Base-by-base conservation (phyloP, 306 rosid genomes). In the Vicia sativa region DNA sequence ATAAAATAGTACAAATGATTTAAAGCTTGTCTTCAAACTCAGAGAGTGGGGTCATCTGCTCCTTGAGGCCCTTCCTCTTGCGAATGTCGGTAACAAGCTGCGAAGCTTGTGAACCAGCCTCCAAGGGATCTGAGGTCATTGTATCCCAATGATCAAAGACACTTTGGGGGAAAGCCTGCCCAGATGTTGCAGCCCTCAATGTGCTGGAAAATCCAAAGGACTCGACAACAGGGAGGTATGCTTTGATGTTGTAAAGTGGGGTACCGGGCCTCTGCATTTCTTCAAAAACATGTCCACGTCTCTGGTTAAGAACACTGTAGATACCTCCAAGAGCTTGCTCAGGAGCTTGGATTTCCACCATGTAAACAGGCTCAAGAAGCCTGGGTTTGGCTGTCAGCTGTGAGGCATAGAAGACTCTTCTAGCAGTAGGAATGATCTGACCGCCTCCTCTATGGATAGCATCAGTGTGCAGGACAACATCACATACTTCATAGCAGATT, bases 21-120 rank as follows among this genome's bases (percentile, higher is more conserved):
- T 71, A 90, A 15, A 90, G 85, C 87, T 86, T 87, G 84, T 90
- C 96, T 74, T 87, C 95, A 7, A 14, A 87, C 43, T 91, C 95
- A 0, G 97, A 84, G 1, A 91, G 92, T 8, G 97, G 95, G 5
- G 92, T 91, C 86, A 86, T 86, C 77, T 86, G 89, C 69, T 84
- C 89, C 91, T 91, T 90, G 89, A 95, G 83, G 0, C 99, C 97
- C 88, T 90, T 93, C 87, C 99, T 93, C 89, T 86, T 93, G 2
- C 97, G 89, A 74, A 91, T 85, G 42, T 90, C 92, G 0, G 78
- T 1, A 1, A 91, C 92, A 57, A 88, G 83, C 7, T 15, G 34
- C 0, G 90, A 4, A 38, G 99, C 96, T 44, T 88, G 95, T 11
- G 99, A 75, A 0, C 92, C 92, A 29, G 84, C 0, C 58, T 93